These are phyloP conservation scores for Acorus calamus DNA, from an alignment of 106 monocot genomes.

Conservation along the genomic window DNA sequence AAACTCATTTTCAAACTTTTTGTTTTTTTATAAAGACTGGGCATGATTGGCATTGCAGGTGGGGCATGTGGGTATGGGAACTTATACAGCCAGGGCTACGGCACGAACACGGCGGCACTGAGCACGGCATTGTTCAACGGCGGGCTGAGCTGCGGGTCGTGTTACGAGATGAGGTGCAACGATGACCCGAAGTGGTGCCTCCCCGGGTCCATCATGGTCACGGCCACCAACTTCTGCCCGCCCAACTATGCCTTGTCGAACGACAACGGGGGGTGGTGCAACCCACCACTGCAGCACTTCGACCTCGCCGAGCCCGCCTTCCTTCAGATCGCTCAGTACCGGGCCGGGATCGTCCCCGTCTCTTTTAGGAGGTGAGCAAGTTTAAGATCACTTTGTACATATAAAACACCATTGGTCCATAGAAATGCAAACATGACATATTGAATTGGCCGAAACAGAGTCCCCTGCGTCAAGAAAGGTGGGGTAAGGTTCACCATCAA, in stretches of 20 bases:
- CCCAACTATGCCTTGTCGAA: conserved; percentile 36
- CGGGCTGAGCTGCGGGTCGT: conserved; percentile 39
- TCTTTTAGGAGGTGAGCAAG: conserved; percentile 25
- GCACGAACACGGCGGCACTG: conserved; percentile 40
- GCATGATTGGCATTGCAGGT: conserved; percentile 8
- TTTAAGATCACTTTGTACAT: too few species aligned
- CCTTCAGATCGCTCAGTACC: conserved; percentile 41
- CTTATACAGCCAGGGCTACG: conserved; percentile 42
- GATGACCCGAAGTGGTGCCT: conserved; percentile 38
- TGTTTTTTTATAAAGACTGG: neutral
- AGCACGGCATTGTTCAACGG: conserved; percentile 38
- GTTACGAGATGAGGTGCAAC: conserved; percentile 39
- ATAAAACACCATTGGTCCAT: neutral
- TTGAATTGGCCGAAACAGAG: conserved; percentile 16
- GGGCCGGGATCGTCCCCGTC: conserved; percentile 40
- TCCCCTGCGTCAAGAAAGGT: conserved; percentile 57
- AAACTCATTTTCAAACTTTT: neutral
- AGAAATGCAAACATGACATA: conserved; percentile 1
- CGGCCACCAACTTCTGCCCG: conserved; percentile 50
- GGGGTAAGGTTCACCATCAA: conserved; percentile 65
- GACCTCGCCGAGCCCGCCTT: conserved; percentile 47
- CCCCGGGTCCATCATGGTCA: conserved; percentile 32
- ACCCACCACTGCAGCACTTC: conserved; percentile 24
- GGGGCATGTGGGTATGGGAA: conserved; percentile 41
- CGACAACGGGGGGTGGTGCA: conserved; percentile 30